Percentiles rank a stretch among this genome's conserved stretches.
phyloP scores from a whole-genome alignment of 345 rosid genomes.

The Leavenworthia alabamica region DNA sequence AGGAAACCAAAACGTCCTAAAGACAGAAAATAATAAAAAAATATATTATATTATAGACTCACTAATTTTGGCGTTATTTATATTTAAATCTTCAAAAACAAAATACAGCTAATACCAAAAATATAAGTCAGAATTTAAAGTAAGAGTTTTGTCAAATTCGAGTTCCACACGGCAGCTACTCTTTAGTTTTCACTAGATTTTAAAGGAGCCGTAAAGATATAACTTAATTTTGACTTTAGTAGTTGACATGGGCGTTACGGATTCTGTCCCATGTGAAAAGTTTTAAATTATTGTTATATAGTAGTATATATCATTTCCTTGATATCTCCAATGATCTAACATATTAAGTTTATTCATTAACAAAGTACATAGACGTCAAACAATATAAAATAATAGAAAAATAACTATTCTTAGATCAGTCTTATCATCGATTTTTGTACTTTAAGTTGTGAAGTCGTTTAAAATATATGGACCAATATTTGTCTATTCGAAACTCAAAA shows the following conservation, averaged over 20 bases:
- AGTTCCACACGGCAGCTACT: slow-evolving; percentile 47
- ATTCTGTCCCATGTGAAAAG: neutral
- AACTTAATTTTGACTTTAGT: slow-evolving; percentile 13
- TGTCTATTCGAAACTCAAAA: slow-evolving; percentile 39
- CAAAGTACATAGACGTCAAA: too few relatives aligned
- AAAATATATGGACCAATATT: slow-evolving; percentile 1
- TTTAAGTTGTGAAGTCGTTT: neutral
- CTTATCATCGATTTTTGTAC: neutral
- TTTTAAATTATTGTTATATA: too few relatives aligned
- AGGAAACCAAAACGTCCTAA: neutral
- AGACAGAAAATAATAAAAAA: neutral
- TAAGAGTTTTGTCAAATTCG: slow-evolving; percentile 31
- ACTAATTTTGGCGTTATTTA: slow-evolving; percentile 1
- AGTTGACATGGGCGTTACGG: neutral
- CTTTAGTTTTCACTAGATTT: slow-evolving; percentile 19
- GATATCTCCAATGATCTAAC: slow-evolving; percentile 3
- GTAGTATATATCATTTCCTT: neutral
- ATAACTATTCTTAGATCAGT: neutral
- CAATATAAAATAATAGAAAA: too few relatives aligned
- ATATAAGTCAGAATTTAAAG: slow-evolving; percentile 14
- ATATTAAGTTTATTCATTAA: slow-evolving; percentile 8
- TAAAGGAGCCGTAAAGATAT: slow-evolving; percentile 24
- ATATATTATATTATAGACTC: neutral
- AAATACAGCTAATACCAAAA: neutral
- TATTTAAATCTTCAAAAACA: neutral